Conservation (phyloP, 2,329 filamentous ascomycete species). For the Aspergillus calidoustus region DNA sequence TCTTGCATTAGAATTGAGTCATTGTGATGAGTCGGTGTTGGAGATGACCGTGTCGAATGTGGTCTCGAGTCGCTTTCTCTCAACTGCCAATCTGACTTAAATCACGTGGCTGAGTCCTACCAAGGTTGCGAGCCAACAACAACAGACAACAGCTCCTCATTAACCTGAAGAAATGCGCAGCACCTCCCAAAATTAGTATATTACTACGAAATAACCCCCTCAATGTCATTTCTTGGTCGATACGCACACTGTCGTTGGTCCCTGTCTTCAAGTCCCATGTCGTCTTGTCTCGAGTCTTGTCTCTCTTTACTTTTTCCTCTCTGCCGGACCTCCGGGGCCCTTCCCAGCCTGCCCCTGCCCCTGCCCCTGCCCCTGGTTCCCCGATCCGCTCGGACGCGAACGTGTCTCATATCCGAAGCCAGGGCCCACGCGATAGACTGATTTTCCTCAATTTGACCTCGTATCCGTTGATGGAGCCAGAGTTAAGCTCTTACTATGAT, state of each 20-base stretch:
- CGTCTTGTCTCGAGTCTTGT: background rate
- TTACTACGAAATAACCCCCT: background rate
- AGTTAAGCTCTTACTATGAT: background rate
- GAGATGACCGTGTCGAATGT: background rate
- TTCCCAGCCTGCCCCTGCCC: background rate
- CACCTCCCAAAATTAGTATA: background rate
- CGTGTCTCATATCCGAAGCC: background rate
- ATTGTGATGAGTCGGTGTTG: background rate
- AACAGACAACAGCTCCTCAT: background rate
- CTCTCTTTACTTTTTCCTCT: background rate
- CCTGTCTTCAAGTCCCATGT: background rate
- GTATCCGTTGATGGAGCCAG: background rate
- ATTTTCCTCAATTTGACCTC: background rate
- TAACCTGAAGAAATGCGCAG: background rate
- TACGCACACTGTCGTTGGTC: background rate
- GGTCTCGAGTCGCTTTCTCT: too few species aligned
- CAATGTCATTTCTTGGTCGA: background rate
- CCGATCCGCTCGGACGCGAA: background rate
- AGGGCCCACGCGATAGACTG: background rate
- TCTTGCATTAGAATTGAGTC: background rate
- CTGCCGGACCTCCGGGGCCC: too few species aligned
- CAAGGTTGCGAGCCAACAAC: background rate
- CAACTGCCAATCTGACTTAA: background rate
- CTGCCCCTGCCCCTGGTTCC: too few species aligned
- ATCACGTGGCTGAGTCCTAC: constrained; percentile 10